Evolutionary conservation across 73 alveolate genomes (phyloP).

Genomic region (Paramecium octaurelia): DNA sequence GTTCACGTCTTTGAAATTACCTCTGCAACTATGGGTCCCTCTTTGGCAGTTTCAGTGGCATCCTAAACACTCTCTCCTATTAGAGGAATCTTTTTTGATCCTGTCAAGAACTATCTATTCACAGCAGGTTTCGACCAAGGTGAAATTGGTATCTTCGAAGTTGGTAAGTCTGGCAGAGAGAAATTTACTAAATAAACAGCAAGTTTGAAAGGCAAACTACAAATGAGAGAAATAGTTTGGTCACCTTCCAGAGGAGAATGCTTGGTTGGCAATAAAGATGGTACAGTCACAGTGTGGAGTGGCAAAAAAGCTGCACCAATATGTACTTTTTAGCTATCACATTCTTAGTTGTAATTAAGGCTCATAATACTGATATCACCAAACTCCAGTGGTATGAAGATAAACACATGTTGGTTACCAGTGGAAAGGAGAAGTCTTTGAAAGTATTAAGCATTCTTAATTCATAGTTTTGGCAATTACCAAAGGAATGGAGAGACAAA

Average conservation of each 20-base stretch:
- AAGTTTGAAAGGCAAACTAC: slow-evolving; percentile 45
- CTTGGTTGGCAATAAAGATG: slow-evolving; percentile 59
- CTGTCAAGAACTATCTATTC: slow-evolving; percentile 51
- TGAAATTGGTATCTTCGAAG: slow-evolving; percentile 57
- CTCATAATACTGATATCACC: slow-evolving; percentile 55
- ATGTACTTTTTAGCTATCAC: neutral
- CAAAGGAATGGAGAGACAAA: slow-evolving; percentile 66
- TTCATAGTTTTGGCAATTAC: slow-evolving; percentile 55
- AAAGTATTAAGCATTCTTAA: neutral
- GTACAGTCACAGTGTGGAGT: slow-evolving; percentile 62
- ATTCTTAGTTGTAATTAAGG: slow-evolving; percentile 48
- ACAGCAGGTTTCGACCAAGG: slow-evolving; percentile 64
- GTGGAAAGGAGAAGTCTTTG: slow-evolving; percentile 54
- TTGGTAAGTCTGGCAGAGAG: slow-evolving; percentile 63
- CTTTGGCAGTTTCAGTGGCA: slow-evolving; percentile 15
- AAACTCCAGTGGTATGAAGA: slow-evolving; percentile 61
- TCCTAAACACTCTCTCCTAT: slow-evolving; percentile 30
- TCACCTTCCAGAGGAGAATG: slow-evolving; percentile 61
- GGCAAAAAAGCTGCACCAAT: slow-evolving; percentile 58
- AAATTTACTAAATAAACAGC: slow-evolving; percentile 60
- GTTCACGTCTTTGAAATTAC: slow-evolving; percentile 42
- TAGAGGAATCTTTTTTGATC: slow-evolving; percentile 60
- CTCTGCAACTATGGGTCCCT: slow-evolving; percentile 59
- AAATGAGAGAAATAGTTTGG: slow-evolving; percentile 60
- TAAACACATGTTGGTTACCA: slow-evolving; percentile 41